These are phyloP conservation scores for Nakazawaea populi DNA, from an alignment of 805 yeast species.

Conservation along the genomic window DNA sequence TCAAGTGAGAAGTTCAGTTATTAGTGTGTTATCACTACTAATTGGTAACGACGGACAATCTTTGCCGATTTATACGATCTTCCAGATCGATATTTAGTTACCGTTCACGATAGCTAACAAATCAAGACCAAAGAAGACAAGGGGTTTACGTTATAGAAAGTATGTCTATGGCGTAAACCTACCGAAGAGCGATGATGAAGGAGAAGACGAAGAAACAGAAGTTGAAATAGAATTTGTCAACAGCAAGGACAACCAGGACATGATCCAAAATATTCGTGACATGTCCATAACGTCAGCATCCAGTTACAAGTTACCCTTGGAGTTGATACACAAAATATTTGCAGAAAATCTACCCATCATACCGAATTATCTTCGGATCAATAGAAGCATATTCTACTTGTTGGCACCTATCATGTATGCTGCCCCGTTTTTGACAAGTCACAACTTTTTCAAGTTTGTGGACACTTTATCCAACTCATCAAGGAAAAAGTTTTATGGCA, in stretches of 20 bases:
- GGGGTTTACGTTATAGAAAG: conserved; percentile 67
- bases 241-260: background rate
- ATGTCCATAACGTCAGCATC: background rate
- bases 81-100: background rate
- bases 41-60: too few relatives aligned
- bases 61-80: too few relatives aligned
- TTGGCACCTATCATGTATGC: conserved; percentile 63
- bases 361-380: conserved; percentile 49
- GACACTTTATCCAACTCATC: conserved; percentile 49
- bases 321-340: conserved; percentile 47
- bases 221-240: background rate
- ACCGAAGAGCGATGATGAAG: conserved; percentile 20
- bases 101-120: conserved; percentile 66
- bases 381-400: conserved; percentile 52
- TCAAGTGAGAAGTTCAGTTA: too few relatives aligned
- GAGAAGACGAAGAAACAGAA: conserved; percentile 19
- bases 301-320: conserved; percentile 14
- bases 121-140: conserved; percentile 75
- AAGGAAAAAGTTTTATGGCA: conserved; percentile 46
- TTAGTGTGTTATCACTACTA: too few relatives aligned
- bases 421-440: conserved; percentile 55
- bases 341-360: conserved; percentile 28
- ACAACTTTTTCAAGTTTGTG: conserved; percentile 69
- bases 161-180: conserved; percentile 50
- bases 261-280: background rate